Conservation (phyloP, 306 rosid genomes). For the Pyrus communis region DNA sequence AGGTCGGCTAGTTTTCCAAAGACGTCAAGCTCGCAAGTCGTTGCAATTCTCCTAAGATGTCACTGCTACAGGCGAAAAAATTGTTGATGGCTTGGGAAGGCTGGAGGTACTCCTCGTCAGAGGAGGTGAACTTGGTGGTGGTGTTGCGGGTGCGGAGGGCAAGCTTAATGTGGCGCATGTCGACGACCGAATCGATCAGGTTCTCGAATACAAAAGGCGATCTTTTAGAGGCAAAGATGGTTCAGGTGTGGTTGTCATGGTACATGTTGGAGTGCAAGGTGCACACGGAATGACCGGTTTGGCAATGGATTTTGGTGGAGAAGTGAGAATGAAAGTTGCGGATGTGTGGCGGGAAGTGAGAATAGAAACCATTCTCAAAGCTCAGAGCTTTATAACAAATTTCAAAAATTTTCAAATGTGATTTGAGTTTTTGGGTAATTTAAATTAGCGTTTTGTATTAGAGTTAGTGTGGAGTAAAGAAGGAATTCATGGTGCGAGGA, state of each 20-base stretch:
- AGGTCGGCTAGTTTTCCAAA: slow-evolving; percentile 26
- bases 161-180: slow-evolving; percentile 75
- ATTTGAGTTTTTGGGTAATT: background rate
- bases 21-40: slow-evolving; percentile 61
- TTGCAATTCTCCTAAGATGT: slow-evolving; percentile 77
- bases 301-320: slow-evolving; percentile 46
- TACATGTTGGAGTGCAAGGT: slow-evolving; percentile 64
- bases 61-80: slow-evolving; percentile 77
- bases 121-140: slow-evolving; percentile 24
- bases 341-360: slow-evolving; percentile 37
- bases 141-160: slow-evolving; percentile 36
- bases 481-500: background rate
- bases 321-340: slow-evolving; percentile 33
- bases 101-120: slow-evolving; percentile 56
- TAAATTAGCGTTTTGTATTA: background rate
- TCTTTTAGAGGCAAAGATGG: slow-evolving; percentile 29
- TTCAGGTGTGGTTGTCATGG: slow-evolving; percentile 44
- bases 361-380: slow-evolving; percentile 65
- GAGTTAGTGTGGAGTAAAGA: background rate
- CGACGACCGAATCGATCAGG: slow-evolving; percentile 67
- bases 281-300: slow-evolving; percentile 81
- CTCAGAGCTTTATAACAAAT: background rate
- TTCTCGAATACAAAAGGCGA: slow-evolving; percentile 56
- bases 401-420: background rate
- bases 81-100: slow-evolving; percentile 77